These are phyloP conservation scores for Gloeopeniophorella convolvens DNA, from an alignment of 768 basidiomycete species.

Conservation along the genomic window DNA sequence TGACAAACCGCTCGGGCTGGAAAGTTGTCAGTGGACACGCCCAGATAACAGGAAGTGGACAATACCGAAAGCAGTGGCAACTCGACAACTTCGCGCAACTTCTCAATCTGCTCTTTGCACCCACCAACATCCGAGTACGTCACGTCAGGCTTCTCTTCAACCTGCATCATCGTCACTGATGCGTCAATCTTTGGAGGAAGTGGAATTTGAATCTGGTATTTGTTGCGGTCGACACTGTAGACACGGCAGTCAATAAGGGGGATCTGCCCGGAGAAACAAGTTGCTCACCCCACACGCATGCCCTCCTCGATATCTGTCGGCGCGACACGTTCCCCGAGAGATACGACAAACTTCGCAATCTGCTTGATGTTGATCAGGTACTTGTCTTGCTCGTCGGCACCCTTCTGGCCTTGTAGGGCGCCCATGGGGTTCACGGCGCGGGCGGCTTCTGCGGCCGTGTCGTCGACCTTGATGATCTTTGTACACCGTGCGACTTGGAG, in stretches of 20 bases:
- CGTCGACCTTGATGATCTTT: slow-evolving; percentile 88
- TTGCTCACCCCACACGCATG: slow-evolving; percentile 96
- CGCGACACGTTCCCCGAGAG: slow-evolving; percentile 91
- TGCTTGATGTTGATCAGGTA: slow-evolving; percentile 99
- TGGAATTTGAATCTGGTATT: slow-evolving; percentile 99
- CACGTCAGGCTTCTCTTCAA: slow-evolving; percentile 97
- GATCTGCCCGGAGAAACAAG: not conserved
- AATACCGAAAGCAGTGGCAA: slow-evolving; percentile 84
- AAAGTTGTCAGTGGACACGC: not conserved
- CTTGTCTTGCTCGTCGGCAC: slow-evolving; percentile 98
- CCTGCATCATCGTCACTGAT: slow-evolving; percentile 99
- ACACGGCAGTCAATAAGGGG: slow-evolving; percentile 3
- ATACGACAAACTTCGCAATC: slow-evolving; percentile 99
- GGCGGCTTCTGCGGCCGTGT: slow-evolving; percentile 68
- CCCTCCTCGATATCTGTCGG: slow-evolving; percentile 99
- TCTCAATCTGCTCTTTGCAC: slow-evolving; percentile 99
- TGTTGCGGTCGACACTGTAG: slow-evolving; percentile 82
- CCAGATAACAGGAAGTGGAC: slow-evolving; percentile 25
- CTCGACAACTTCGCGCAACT: slow-evolving; percentile 96
- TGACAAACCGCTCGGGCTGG: slow-evolving; percentile 98
- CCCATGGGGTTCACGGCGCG: slow-evolving; percentile 73
- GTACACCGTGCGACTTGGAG: slow-evolving; percentile 97
- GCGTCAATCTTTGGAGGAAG: slow-evolving; percentile 98
- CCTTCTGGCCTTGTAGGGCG: slow-evolving; percentile 81
- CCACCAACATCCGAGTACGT: slow-evolving; percentile 98